phyloP scores from a whole-genome alignment of 2,329 filamentous ascomycete species.

The Fusarium nanum region DNA sequence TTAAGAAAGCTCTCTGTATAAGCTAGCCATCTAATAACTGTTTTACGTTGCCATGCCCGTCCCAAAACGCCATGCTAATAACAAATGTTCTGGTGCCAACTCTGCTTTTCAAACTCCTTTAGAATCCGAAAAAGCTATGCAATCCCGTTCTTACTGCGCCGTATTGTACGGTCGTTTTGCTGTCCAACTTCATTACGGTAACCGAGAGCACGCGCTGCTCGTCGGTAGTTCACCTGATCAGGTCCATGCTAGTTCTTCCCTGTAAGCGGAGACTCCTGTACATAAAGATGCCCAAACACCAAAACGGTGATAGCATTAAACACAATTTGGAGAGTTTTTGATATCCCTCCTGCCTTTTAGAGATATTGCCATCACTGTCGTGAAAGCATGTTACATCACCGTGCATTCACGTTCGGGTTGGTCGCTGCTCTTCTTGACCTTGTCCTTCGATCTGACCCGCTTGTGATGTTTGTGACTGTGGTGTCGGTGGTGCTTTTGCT shows the following conservation, averaged over 20 bases:
- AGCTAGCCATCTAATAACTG: constrained; percentile 8
- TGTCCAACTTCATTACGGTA: constrained; percentile 22
- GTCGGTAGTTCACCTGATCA: background rate
- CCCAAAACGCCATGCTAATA: constrained; percentile 40
- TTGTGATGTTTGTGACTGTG: constrained; percentile 52
- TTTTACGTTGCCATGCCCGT: constrained; percentile 19
- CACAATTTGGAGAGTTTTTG: background rate
- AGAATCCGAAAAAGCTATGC: background rate
- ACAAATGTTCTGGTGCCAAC: constrained; percentile 23
- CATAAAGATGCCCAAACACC: constrained; percentile 29
- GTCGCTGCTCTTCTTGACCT: constrained; percentile 50
- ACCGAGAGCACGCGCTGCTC: background rate
- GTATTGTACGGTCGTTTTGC: background rate
- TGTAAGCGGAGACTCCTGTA: constrained; percentile 30
- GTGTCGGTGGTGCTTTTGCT: constrained; percentile 37
- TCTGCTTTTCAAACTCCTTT: constrained; percentile 3
- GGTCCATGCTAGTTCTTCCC: background rate
- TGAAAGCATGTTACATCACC: constrained; percentile 55
- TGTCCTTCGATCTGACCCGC: constrained; percentile 55
- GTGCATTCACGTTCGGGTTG: constrained; percentile 61
- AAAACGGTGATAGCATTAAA: constrained; percentile 1
- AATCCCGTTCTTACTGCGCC: background rate
- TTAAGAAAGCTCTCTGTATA: constrained; percentile 10
- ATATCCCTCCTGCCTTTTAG: background rate
- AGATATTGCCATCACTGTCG: background rate